A percentile compares a stretch with the other conserved stretches of the same genome.
phyloP scores from a whole-genome alignment of 2,329 filamentous ascomycete species.

The Alternaria triticimaculans region DNA sequence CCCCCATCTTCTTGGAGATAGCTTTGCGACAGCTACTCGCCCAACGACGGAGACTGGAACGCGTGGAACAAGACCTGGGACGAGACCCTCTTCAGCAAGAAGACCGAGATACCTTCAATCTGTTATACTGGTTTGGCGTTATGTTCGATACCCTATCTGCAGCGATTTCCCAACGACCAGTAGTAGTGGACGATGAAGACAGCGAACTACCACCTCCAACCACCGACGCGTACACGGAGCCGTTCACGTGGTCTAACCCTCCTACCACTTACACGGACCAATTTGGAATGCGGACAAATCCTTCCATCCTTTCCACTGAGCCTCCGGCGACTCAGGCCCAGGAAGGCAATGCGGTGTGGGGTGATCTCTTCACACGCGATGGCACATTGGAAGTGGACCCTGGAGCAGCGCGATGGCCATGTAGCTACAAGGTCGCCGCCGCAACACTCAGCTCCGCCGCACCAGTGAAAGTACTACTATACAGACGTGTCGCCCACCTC shows the following conservation, averaged over 20 bases:
- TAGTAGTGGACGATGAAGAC: slow-evolving; percentile 56
- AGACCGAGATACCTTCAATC: slow-evolving; percentile 56
- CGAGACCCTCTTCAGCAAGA: slow-evolving; percentile 33
- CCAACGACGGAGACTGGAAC: slow-evolving; percentile 10
- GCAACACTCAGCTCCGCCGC: slow-evolving; percentile 12
- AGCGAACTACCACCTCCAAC: slow-evolving; percentile 45
- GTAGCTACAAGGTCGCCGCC: slow-evolving; percentile 11
- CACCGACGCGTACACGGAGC: not conserved
- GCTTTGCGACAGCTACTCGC: slow-evolving; percentile 12
- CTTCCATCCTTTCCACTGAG: not conserved
- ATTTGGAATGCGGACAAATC: not conserved
- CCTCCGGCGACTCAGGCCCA: slow-evolving; percentile 48
- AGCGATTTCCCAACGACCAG: slow-evolving; percentile 58
- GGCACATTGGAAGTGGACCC: not conserved
- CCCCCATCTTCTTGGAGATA: slow-evolving; percentile 8
- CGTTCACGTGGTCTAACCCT: not conserved
- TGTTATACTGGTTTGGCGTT: slow-evolving; percentile 65
- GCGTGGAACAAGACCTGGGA: slow-evolving; percentile 9
- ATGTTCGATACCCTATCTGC: slow-evolving; percentile 67
- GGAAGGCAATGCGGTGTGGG: slow-evolving; percentile 24
- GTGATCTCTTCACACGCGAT: slow-evolving; percentile 10
- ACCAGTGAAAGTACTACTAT: slow-evolving; percentile 11
- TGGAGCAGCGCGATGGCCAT: slow-evolving; percentile 9
- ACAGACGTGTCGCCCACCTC: slow-evolving; percentile 6
- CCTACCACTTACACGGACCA: slow-evolving; percentile 14